Base-by-base conservation (phyloP, 1,284 basidiomycete genomes). In the Caloboletus inedulis region DNA sequence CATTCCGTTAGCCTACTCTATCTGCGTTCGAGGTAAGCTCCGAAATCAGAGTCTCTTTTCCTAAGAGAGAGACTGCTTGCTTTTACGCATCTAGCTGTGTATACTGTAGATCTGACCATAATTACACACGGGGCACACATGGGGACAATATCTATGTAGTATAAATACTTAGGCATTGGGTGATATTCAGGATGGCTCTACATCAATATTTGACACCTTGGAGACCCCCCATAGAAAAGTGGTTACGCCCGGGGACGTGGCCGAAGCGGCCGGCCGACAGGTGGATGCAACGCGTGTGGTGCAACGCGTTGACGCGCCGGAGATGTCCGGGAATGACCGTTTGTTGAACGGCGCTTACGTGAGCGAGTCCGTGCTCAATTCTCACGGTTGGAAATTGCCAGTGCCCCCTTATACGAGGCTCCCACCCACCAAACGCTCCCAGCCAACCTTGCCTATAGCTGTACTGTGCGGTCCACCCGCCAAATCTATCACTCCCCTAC, bases 361-460 rank as follows among this genome's bases (percentile, higher is more conserved):
- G 46, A 68, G 63, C 68, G 65, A 61, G 68, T 70, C 66, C 69
- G 68, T 71, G 69, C 69, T 49, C 62, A 53, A 50, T 68, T 71
- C 69, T 2, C 66, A 68, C 66, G 66, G 66, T 69, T 70, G 47
- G 49, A 63, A 66, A 62, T 53, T 69, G 58, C 49, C 43, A 53
- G 49, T 43, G 43, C 53, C 49, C 52, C 68, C 69, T 68, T 68
- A 71, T 68, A 71, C 66, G 52, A 61, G 68, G 61, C 67, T 68
- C 69, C 68, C 66, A 68, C 66, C 66, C 68, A 59, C 68, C 65
- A 68, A 70, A 69, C 66, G 43, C 63, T 49, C 68, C 56, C 66
- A 66, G 65, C 59, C 63, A 69, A 68, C 66, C 58, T 67, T 68
- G 66, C 68, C 66, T 71, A 70, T 67, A 71, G 69, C 65, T 66